Percentiles rank a stretch among this genome's conserved stretches.
Evolutionary conservation across 1,284 basidiomycete genomes (phyloP).

Genomic region (Coniferiporia weirii): DNA sequence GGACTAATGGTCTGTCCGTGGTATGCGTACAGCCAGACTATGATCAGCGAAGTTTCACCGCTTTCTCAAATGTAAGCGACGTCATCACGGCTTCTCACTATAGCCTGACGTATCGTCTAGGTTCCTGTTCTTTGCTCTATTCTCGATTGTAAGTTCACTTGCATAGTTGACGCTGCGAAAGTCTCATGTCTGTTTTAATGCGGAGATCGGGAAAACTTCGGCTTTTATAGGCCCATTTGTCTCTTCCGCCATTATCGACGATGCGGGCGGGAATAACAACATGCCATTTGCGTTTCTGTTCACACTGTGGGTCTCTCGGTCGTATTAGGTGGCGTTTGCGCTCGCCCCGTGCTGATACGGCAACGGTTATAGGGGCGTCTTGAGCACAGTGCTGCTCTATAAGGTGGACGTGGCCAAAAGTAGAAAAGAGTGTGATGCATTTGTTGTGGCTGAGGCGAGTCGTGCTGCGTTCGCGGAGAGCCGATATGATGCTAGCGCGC

Average conservation of each 20-base stretch:
- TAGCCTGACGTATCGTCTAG: constrained; percentile 28
- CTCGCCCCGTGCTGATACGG: not conserved
- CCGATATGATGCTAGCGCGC: constrained; percentile 3
- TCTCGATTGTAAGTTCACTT: constrained; percentile 50
- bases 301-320: constrained; percentile 44
- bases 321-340: not conserved
- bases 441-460: constrained; percentile 52
- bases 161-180: not conserved
- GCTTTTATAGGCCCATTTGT: constrained; percentile 81
- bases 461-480: constrained; percentile 39
- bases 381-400: constrained; percentile 62
- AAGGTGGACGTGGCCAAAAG: constrained; percentile 70
- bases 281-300: constrained; percentile 82
- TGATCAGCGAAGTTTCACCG: constrained; percentile 81
- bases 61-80: constrained; percentile 56
- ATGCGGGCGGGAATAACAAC: constrained; percentile 66
- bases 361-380: constrained; percentile 41
- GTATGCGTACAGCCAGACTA: constrained; percentile 81
- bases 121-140: constrained; percentile 76
- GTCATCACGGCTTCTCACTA: not conserved
- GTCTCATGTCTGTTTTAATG: not conserved
- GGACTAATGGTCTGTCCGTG: constrained; percentile 79
- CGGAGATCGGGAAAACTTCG: constrained; percentile 69
- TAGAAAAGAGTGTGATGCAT: constrained; percentile 57
- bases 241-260: constrained; percentile 68